Percentiles rank a stretch among this genome's conserved stretches.
Conservation (phyloP, 371 early-diverging fungal genomes). For the Syncephalis fuscata region DNA sequence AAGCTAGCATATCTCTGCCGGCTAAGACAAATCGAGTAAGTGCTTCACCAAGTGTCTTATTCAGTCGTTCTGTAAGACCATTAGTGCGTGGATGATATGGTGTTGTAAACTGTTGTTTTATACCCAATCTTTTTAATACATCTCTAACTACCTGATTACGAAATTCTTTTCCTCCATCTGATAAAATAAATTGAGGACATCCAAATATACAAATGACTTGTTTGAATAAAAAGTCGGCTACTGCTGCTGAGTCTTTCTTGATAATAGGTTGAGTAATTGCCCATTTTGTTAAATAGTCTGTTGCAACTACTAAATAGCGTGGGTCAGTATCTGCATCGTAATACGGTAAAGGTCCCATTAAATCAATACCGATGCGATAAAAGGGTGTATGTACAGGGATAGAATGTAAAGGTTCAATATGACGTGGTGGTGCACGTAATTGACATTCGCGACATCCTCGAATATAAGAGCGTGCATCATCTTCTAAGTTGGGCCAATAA, state of each 20-base stretch:
- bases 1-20: no score
- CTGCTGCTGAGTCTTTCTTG: slow-evolving; percentile 9
- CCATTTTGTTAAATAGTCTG: slow-evolving; percentile 21
- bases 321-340: neutral
- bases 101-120: neutral
- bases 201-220: slow-evolving; percentile 14
- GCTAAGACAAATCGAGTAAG: no score
- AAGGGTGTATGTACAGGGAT: neutral
- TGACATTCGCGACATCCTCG: no score
- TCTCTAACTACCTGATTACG: neutral
- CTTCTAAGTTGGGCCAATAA: no score
- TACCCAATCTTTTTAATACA: neutral
- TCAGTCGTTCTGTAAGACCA: neutral
- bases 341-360: neutral
- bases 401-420: neutral
- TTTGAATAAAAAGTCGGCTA: slow-evolving; percentile 16
- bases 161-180: slow-evolving; percentile 12
- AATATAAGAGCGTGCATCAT: no score
- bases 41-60: neutral
- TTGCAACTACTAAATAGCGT: slow-evolving; percentile 7
- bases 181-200: slow-evolving; percentile 11
- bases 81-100: neutral
- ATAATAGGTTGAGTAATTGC: slow-evolving; percentile 17
- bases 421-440: neutral
- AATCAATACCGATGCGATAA: neutral